Evolutionary conservation across 371 early-diverging fungal species (phyloP), one percentile per base, ranked within the genome.

Genomic region (Conidiobolus incongruus): DNA sequence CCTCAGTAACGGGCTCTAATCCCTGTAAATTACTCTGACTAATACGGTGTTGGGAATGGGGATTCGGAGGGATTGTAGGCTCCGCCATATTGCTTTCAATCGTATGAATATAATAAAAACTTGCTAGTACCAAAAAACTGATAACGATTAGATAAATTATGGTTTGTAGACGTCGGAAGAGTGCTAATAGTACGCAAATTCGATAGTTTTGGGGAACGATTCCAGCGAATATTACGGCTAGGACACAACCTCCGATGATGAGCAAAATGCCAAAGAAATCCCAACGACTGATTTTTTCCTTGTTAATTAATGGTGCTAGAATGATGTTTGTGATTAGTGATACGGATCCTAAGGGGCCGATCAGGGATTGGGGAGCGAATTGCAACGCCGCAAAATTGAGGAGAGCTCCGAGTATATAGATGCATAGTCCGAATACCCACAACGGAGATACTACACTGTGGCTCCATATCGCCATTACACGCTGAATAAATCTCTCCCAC

Each of bases 361-460:
- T 65, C 21, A 88, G 55, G 1, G 85, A 85, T 59, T 88, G 89
- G 2, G 84, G 77, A 4, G 87, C 87, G 53, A 82, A 88, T 31
- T 81, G 67, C 44, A 86, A 61, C 0, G 86, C 82, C 19, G 69
- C 51, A 48, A 85, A 83, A 46, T 75, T 72, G 47, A 71, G 51
- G n/a, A 81, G 49, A 51, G 81, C 85, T 23, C 81, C 82, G 17
- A 80, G 33, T 13, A 70, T 58, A 47, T 81, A 88, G 4, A 82
- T 60, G 0, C 62, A 22, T 21, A 77, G 51, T 6, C 89, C 89
- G 7, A 76, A 41, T 7, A 64, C 52, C 77, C 79, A 77, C 0
- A 60, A 40, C 53, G 56, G 53, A 15, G 24, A 31, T 23, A 34
- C 7, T 1, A 47, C 32, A 13, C 6, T 35, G 30, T 24, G 21